These are phyloP conservation scores for Adansonia digitata DNA, from an alignment of 345 rosid species.

Conservation along the genomic window DNA sequence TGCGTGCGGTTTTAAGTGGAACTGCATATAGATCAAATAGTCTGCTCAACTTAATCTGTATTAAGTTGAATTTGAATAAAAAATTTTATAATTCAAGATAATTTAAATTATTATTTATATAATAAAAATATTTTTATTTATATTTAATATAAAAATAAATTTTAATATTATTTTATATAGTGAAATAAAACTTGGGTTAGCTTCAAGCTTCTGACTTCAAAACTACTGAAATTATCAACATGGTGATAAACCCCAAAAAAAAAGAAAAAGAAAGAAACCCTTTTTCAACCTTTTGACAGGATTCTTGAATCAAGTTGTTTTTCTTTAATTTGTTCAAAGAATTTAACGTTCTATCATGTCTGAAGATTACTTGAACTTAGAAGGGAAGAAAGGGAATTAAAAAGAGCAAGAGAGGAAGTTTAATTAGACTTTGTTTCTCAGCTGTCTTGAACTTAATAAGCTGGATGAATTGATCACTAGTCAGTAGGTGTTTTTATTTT, in stretches of 20 bases:
- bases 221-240: not conserved
- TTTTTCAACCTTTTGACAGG: not conserved
- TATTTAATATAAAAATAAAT: too few species aligned
- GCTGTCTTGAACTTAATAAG: not conserved
- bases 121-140: too few species aligned
- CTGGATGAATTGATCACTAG: too few species aligned
- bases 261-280: not conserved
- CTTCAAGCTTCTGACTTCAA: not conserved
- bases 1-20: slow-evolving; percentile 13
- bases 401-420: not conserved
- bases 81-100: too few species aligned
- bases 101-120: too few species aligned
- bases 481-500: too few species aligned
- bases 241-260: not conserved
- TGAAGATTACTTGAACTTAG: not conserved
- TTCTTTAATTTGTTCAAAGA: not conserved
- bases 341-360: not conserved
- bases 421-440: not conserved
- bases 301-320: not conserved
- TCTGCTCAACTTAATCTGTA: too few species aligned
- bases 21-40: too few species aligned
- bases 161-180: too few species aligned
- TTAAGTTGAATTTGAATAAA: too few species aligned
- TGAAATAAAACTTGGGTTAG: too few species aligned
- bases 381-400: not conserved